These are phyloP conservation scores for Neophaeococcomyces aloes DNA, from an alignment of 2,329 filamentous ascomycete species.

Conservation along the genomic window DNA sequence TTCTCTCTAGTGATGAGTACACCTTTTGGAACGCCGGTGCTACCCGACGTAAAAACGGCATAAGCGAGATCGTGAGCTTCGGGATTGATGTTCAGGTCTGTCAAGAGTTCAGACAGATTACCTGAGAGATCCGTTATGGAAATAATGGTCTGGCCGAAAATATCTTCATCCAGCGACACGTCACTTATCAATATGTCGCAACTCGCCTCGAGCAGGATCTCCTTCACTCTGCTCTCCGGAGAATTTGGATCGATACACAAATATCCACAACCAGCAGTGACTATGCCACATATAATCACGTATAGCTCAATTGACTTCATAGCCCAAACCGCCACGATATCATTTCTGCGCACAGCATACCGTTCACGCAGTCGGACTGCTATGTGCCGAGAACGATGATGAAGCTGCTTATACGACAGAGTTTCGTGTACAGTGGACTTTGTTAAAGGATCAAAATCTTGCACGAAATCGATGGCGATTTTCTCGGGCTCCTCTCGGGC, in stretches of 20 bases:
- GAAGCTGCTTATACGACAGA: conserved; percentile 56
- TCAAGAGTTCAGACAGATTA: too few species aligned
- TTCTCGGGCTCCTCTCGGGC: conserved; percentile 41
- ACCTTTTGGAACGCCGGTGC: conserved; percentile 69
- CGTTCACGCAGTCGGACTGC: conserved; percentile 45
- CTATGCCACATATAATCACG: conserved; percentile 58
- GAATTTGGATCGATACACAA: conserved; percentile 68
- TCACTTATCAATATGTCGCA: conserved; percentile 9
- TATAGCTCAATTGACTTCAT: conserved; percentile 67
- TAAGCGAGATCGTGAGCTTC: conserved; percentile 49
- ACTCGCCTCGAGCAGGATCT: conserved; percentile 53
- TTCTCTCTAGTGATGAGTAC: conserved; percentile 68
- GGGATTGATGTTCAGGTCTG: neutral
- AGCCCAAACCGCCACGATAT: conserved; percentile 63
- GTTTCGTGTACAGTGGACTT: conserved; percentile 27
- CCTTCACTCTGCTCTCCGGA: conserved; percentile 48
- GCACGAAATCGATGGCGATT: conserved; percentile 55
- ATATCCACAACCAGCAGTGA: conserved; percentile 69
- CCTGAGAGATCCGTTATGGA: neutral
- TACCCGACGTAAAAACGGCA: conserved; percentile 74
- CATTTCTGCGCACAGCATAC: conserved; percentile 38
- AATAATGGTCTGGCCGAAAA: too few species aligned
- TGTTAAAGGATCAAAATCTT: conserved; percentile 33
- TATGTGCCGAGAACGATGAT: conserved; percentile 53
- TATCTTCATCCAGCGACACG: neutral